Evolutionary conservation across 2,329 filamentous ascomycete species (phyloP).

Genomic region (Fusarium luffae): DNA sequence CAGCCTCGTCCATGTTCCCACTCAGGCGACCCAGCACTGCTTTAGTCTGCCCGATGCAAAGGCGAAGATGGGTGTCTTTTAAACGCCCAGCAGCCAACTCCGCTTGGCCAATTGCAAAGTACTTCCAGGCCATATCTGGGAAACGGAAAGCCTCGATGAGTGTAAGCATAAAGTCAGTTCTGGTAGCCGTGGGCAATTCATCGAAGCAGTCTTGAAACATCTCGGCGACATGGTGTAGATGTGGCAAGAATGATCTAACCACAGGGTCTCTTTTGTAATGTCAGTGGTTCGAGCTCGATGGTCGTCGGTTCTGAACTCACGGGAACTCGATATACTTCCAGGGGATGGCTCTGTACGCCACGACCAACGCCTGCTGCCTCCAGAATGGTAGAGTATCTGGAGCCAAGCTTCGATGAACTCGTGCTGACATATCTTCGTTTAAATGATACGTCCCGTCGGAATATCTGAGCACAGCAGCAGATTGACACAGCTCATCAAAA

Average conservation of each 20-base stretch:
- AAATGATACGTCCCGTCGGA: slow-evolving; percentile 32
- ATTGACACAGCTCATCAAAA: slow-evolving; percentile 25
- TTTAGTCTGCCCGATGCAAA: slow-evolving; percentile 33
- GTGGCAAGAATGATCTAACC: slow-evolving; percentile 33
- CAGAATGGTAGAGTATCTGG: slow-evolving; percentile 29
- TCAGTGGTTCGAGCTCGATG: slow-evolving; percentile 16
- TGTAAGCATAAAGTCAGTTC: slow-evolving; percentile 38
- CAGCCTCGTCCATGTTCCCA: slow-evolving; percentile 38
- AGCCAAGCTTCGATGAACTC: slow-evolving; percentile 24
- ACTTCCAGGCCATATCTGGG: slow-evolving; percentile 41
- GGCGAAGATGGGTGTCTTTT: slow-evolving; percentile 35
- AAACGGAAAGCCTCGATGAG: slow-evolving; percentile 41
- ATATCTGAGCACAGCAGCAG: slow-evolving; percentile 20
- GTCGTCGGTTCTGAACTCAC: slow-evolving; percentile 22
- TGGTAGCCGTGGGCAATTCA: slow-evolving; percentile 18
- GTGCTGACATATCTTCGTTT: slow-evolving; percentile 31
- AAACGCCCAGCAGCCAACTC: slow-evolving; percentile 29
- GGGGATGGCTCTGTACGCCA: slow-evolving; percentile 36
- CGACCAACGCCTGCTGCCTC: slow-evolving; percentile 34
- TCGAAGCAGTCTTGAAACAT: slow-evolving; percentile 31
- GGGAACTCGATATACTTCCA: slow-evolving; percentile 42
- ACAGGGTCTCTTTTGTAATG: slow-evolving; percentile 23
- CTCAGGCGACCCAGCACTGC: slow-evolving; percentile 35
- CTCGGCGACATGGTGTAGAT: slow-evolving; percentile 29
- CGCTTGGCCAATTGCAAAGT: slow-evolving; percentile 35